These are phyloP conservation scores for Phylloboletellus chloephorus DNA, from an alignment of 1,284 basidiomycete species.

Conservation along the genomic window DNA sequence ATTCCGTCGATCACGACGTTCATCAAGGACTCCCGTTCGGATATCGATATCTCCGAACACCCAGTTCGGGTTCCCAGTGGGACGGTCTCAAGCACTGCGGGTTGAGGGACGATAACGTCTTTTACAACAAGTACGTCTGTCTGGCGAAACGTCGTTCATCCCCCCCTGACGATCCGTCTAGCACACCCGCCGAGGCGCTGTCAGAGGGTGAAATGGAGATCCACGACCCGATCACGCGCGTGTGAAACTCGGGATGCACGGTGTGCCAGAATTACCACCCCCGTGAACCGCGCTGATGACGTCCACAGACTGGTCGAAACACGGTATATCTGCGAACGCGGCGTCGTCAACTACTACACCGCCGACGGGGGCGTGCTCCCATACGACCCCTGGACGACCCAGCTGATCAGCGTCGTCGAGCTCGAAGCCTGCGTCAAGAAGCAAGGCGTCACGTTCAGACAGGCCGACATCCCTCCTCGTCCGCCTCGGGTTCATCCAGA, in stretches of 20 bases:
- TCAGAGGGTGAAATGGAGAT: constrained; percentile 44
- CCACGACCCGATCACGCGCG: constrained; percentile 45
- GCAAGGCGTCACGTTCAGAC: constrained; percentile 54
- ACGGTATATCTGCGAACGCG: constrained; percentile 74
- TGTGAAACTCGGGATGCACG: constrained; percentile 60
- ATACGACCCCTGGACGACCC: constrained; percentile 63
- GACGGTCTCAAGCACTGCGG: constrained; percentile 65
- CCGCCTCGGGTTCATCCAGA: constrained; percentile 62
- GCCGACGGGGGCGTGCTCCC: constrained; percentile 41
- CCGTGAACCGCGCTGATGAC: too few species aligned
- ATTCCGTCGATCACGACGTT: constrained; percentile 47
- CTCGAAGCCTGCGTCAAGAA: constrained; percentile 58
- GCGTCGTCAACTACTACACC: constrained; percentile 53
- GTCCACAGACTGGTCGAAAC: constrained; percentile 59
- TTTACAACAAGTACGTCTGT: constrained; percentile 54
- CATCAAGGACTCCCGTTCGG: constrained; percentile 20
- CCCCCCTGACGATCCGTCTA: constrained; percentile 21
- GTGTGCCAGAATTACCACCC: too few species aligned
- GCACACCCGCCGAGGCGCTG: constrained; percentile 43
- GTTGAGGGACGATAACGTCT: constrained; percentile 47
- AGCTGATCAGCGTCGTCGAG: constrained; percentile 51
- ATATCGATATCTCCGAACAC: constrained; percentile 65
- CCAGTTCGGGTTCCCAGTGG: constrained; percentile 73
- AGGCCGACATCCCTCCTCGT: constrained; percentile 59
- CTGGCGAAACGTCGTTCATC: background rate